A percentile compares a stretch with the other conserved stretches of the same genome.
Evolutionary conservation across 2,329 filamentous ascomycete genomes (phyloP).

Genomic region (Fusarium papillatum): DNA sequence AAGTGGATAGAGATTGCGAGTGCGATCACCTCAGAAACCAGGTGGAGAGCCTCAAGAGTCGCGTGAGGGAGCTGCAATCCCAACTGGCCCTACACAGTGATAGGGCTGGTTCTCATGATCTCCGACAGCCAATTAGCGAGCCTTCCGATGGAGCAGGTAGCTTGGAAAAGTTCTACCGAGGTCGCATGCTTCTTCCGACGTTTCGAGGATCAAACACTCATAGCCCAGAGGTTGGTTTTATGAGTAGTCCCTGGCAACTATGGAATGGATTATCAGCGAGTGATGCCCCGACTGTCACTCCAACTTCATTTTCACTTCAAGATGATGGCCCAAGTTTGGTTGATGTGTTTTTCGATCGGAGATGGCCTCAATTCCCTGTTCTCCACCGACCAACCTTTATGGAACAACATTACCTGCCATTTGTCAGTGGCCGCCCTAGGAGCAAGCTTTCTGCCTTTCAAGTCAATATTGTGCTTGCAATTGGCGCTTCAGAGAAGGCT

Average conservation of each 20-base stretch:
- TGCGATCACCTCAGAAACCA: conserved; percentile 35
- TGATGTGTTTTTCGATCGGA: conserved; percentile 36
- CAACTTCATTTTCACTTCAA: conserved; percentile 23
- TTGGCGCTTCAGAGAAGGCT: conserved; percentile 37
- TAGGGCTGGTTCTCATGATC: neutral
- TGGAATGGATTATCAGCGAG: conserved; percentile 38
- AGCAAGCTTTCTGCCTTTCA: conserved; percentile 32
- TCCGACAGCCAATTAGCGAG: neutral
- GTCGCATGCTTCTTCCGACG: conserved; percentile 39
- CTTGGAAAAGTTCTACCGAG: conserved; percentile 29
- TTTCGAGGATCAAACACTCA: conserved; percentile 20
- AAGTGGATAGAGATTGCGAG: conserved; percentile 35
- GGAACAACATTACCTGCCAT: conserved; percentile 36
- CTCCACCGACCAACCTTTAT: conserved; percentile 39
- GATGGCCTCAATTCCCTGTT: conserved; percentile 40
- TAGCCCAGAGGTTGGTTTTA: conserved; percentile 31
- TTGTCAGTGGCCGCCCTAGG: conserved; percentile 10
- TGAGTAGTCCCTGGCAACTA: conserved; percentile 38
- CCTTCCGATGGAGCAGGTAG: conserved; percentile 18
- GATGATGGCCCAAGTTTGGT: conserved; percentile 30
- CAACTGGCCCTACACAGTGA: conserved; percentile 15
- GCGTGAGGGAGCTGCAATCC: conserved; percentile 30
- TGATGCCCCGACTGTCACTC: conserved; percentile 15
- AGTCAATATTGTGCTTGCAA: conserved; percentile 40
- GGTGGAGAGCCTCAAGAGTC: conserved; percentile 28